phyloP scores from a whole-genome alignment of 2,329 filamentous ascomycete species.

The Golovinomyces cichoracearum region DNA sequence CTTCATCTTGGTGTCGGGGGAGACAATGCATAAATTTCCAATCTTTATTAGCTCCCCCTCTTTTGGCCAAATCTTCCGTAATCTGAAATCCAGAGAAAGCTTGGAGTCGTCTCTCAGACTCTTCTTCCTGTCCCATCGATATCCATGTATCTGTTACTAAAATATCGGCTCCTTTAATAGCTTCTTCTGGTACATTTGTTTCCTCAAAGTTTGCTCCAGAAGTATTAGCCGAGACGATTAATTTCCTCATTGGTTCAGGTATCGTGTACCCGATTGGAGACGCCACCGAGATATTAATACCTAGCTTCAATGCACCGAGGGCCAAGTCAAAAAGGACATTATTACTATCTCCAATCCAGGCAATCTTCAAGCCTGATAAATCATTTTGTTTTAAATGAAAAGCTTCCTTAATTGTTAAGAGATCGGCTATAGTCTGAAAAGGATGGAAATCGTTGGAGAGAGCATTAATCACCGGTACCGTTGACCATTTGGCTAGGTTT shows the following conservation, averaged over 20 bases:
- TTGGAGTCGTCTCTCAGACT: conserved; percentile 48
- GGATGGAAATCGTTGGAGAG: conserved; percentile 82
- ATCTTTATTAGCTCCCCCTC: conserved; percentile 58
- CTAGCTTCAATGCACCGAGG: conserved; percentile 65
- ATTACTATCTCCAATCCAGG: conserved; percentile 91
- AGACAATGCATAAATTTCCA: conserved; percentile 99
- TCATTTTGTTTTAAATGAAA: conserved; percentile 22
- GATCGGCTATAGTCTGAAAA: conserved; percentile 81
- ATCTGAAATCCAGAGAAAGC: conserved; percentile 82
- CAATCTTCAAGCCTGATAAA: conserved; percentile 63
- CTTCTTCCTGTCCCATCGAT: conserved; percentile 89
- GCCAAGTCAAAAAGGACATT: conserved; percentile 90
- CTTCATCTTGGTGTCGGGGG: conserved; percentile 76
- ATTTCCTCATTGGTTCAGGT: conserved; percentile 41
- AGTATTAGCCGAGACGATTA: conserved; percentile 27
- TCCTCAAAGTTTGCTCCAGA: conserved; percentile 34
- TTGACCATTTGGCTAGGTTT: conserved; percentile 42
- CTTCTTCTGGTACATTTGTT: conserved; percentile 61
- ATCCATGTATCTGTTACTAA: conserved; percentile 96
- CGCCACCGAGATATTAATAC: conserved; percentile 64
- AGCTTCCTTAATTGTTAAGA: conserved; percentile 64
- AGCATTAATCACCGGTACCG: conserved; percentile 63
- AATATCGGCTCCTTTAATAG: conserved; percentile 58
- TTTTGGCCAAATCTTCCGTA: conserved; percentile 56
- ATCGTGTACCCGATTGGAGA: conserved; percentile 69